Evolutionary conservation across 73 alveolate genomes (phyloP).

Genomic region (Halteria grandinella): DNA sequence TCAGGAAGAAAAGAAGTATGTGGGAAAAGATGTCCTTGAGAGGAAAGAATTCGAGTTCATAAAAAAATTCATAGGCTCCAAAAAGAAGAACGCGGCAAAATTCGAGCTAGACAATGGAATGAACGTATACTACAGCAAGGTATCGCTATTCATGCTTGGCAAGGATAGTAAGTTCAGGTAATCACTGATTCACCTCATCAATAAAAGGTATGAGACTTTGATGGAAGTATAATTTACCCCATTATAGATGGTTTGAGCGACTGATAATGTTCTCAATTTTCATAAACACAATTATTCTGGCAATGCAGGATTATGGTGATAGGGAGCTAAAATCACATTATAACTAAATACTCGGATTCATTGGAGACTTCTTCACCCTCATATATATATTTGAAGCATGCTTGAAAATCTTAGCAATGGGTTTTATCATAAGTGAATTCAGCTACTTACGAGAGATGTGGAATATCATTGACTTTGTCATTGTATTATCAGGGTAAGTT

Average conservation of each 20-base stretch:
- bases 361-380: not conserved
- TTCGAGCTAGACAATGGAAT: constrained; percentile 29
- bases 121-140: not conserved
- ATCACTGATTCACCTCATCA: constrained; percentile 17
- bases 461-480: constrained; percentile 78
- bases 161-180: constrained; percentile 14
- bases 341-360: not conserved
- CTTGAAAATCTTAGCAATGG: constrained; percentile 73
- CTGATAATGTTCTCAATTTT: constrained; percentile 19
- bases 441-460: constrained; percentile 78
- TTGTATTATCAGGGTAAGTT: constrained; percentile 51
- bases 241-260: constrained; percentile 61
- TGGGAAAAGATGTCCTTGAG: no score
- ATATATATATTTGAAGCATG: constrained; percentile 61
- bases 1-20: no score
- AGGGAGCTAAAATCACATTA: constrained; percentile 17
- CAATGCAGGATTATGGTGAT: constrained; percentile 35
- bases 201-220: constrained; percentile 24
- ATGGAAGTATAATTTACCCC: not conserved
- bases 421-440: constrained; percentile 52
- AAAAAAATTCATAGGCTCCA: no score
- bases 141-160: constrained; percentile 23
- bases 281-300: constrained; percentile 29
- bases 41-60: no score
- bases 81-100: no score